Evolutionary conservation across 2,329 filamentous ascomycete species (phyloP), one percentile per base, ranked within the genome.

Genomic region (Hypoxylon rubiginosum): DNA sequence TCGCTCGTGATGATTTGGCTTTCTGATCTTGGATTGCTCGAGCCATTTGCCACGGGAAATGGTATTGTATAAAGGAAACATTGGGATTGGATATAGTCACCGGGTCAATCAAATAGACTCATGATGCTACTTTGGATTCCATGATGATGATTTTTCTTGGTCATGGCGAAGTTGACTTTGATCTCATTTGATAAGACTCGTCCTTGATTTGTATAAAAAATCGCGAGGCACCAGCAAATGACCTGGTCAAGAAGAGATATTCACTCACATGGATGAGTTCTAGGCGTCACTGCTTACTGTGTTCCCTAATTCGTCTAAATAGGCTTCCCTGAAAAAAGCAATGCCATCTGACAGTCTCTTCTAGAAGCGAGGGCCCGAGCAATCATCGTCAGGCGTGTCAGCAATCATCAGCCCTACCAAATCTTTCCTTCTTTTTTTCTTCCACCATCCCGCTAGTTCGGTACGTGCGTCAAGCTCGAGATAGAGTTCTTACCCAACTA

Each of bases 11-110:
- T 52, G 43, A 41, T 43, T 56, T 49, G 43, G 19, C 3, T 10
- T 30, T 53, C 8, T 17, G 17, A 34, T n/a, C 11, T 45, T 41
- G 15, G 21, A 24, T 24, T 24, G 4, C 21, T 24, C 21, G n/a
- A 43, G 21, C 39, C 21, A 17, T 26, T 28, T 11, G 36, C 11
- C 13, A 28, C 50, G 28, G 24, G 45, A 34, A 32, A 45, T 45
- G 24, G n/a, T 26, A 17, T 50, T 50, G 28, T 53, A 58, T 53
- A 30, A 21, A 34, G 34, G 51, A 57, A n/a, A 54, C 36, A 32
- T 58, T 17, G 43, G 26, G 43, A n/a, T 49, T 55, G 36, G 63
- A 66, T 55, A 55, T 52, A 55, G 43, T 30, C 19, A 28, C 9
- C 24, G 15, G 19, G 13, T 26, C 10, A 8, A 46, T 8, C 13